Percentiles rank a stretch among this genome's conserved stretches.
These are phyloP conservation scores for Evernia prunastri DNA, from an alignment of 495 filamentous ascomycete genomes.

Conservation along the genomic window DNA sequence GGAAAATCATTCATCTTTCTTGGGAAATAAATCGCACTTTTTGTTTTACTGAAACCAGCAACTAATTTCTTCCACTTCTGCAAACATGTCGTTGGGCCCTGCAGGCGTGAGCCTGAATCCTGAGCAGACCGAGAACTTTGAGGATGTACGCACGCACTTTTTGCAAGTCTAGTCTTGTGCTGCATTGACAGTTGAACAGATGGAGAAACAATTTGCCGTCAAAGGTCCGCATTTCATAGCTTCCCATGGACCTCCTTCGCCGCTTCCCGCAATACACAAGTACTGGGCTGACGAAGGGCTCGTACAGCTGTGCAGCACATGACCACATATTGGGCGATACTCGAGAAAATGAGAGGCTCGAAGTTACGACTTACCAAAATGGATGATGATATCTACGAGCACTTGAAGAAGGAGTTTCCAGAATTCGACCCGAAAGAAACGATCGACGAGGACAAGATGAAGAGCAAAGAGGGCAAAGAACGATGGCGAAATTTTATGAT, in stretches of 20 bases:
- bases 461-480: slow-evolving; percentile 94
- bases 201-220: slow-evolving; percentile 99
- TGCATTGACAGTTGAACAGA: slow-evolving; percentile 47
- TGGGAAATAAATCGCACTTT: too few relatives aligned
- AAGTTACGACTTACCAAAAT: slow-evolving; percentile 81
- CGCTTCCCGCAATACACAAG: slow-evolving; percentile 13
- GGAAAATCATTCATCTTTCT: not conserved
- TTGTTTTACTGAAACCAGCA: not conserved
- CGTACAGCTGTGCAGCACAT: slow-evolving; percentile 80
- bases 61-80: not conserved
- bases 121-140: slow-evolving; percentile 67
- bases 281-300: slow-evolving; percentile 22
- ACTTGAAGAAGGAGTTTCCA: slow-evolving; percentile 80
- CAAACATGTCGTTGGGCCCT: slow-evolving; percentile 41
- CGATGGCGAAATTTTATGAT: slow-evolving; percentile 93
- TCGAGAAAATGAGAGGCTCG: slow-evolving; percentile 82
- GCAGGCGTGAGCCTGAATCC: slow-evolving; percentile 49
- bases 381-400: slow-evolving; percentile 88
- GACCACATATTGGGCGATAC: slow-evolving; percentile 92
- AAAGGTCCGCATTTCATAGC: slow-evolving; percentile 56
- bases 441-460: slow-evolving; percentile 91
- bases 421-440: slow-evolving; percentile 77
- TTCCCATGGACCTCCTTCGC: not conserved
- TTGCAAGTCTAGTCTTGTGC: not conserved
- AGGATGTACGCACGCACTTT: slow-evolving; percentile 52